Percentiles rank a stretch among this genome's conserved stretches.
These are phyloP conservation scores for Ophiostoma ips DNA, from an alignment of 2,329 filamentous ascomycete species.

Conservation along the genomic window DNA sequence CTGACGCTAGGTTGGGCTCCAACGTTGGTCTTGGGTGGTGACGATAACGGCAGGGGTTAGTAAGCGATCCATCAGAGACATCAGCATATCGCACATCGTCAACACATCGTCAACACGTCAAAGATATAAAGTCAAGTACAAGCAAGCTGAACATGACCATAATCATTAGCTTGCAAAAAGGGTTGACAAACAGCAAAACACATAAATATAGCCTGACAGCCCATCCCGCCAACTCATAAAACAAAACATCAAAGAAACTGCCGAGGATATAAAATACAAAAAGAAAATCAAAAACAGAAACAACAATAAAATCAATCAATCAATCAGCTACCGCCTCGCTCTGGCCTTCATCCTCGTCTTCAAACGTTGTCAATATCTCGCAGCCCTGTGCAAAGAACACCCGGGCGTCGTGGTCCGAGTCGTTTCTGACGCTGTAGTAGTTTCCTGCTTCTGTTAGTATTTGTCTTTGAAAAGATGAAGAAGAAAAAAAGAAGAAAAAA, in stretches of 20 bases:
- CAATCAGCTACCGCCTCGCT: background rate
- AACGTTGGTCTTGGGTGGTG: too few species aligned
- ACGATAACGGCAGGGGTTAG: too few species aligned
- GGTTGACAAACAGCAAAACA: too few species aligned
- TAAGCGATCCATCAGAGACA: too few species aligned
- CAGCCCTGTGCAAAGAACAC: slow-evolving; percentile 91
- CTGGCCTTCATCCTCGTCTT: slow-evolving; percentile 9
- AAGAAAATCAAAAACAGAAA: background rate
- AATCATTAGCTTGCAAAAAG: too few species aligned
- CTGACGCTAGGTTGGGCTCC: too few species aligned
- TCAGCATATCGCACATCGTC: too few species aligned
- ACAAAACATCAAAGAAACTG: background rate
- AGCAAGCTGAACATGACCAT: too few species aligned
- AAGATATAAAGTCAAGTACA: too few species aligned
- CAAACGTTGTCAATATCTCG: slow-evolving; percentile 29
- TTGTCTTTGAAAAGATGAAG: background rate
- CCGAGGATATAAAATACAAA: background rate
- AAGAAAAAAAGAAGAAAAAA: slow-evolving; percentile 5
- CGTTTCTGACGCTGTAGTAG: slow-evolving; percentile 81
- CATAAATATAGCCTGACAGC: too few species aligned
- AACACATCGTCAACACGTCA: too few species aligned
- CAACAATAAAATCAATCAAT: too few species aligned
- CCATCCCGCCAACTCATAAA: background rate
- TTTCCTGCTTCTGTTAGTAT: slow-evolving; percentile 49
- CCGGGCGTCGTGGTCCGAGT: slow-evolving; percentile 54